Percentiles rank a stretch among this genome's conserved stretches.
phyloP scores from a whole-genome alignment of 805 yeast species.

The Millerozyma miso region DNA sequence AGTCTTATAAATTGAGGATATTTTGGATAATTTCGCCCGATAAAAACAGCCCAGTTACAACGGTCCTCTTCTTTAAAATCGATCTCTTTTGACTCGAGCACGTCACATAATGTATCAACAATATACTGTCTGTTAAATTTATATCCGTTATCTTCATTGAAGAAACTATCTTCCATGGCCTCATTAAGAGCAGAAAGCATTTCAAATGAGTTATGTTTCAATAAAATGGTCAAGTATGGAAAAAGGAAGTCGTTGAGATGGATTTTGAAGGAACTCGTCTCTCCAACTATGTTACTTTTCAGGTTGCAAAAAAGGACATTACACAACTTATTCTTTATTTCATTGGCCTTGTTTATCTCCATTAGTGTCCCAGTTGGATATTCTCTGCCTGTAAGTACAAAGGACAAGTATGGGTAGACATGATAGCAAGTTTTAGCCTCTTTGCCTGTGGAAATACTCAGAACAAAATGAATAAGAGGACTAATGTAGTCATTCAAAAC shows the following conservation, averaged over 20 bases:
- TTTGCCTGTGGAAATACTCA: slow-evolving; percentile 15
- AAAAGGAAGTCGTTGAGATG: slow-evolving; percentile 48
- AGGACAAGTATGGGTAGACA: slow-evolving; percentile 54
- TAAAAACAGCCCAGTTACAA: slow-evolving; percentile 55
- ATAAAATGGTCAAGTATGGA: slow-evolving; percentile 61
- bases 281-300: slow-evolving; percentile 30
- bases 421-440: slow-evolving; percentile 6
- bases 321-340: slow-evolving; percentile 51
- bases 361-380: slow-evolving; percentile 67
- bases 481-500: slow-evolving; percentile 66
- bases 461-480: slow-evolving; percentile 62
- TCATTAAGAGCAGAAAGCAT: slow-evolving; percentile 71
- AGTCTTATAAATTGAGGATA: slow-evolving; percentile 77
- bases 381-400: slow-evolving; percentile 68
- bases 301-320: slow-evolving; percentile 58
- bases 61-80: slow-evolving; percentile 19
- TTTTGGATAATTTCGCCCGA: slow-evolving; percentile 79
- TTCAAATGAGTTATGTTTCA: slow-evolving; percentile 53
- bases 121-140: slow-evolving; percentile 70
- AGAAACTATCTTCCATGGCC: slow-evolving; percentile 72
- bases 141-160: slow-evolving; percentile 56
- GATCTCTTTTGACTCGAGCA: slow-evolving; percentile 36
- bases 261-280: slow-evolving; percentile 17
- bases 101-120: slow-evolving; percentile 64
- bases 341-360: slow-evolving; percentile 21